Evolutionary conservation across 441 rosid species (phyloP).

Genomic region (Brassica hybrid): DNA sequence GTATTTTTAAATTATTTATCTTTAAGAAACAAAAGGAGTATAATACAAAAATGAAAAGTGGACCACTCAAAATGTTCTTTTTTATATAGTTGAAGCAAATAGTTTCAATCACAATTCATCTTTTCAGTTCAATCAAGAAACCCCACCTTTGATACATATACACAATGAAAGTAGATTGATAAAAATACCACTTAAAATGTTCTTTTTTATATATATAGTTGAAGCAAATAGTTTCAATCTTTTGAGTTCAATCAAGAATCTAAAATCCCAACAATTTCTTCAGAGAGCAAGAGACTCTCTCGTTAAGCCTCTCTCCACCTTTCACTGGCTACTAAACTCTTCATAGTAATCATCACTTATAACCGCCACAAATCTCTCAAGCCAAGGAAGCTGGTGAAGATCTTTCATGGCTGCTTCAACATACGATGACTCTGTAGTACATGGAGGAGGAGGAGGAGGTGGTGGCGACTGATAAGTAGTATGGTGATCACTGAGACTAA

Average conservation of each 20-base stretch:
- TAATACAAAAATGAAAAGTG: no score
- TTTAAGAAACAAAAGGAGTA: no score
- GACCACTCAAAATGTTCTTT: background rate
- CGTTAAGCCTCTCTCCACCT: background rate
- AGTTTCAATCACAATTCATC: constrained; percentile 28
- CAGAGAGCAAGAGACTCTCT: constrained; percentile 42
- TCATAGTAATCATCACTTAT: constrained; percentile 92
- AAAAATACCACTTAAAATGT: no score
- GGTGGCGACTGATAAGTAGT: constrained; percentile 68
- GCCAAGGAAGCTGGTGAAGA: constrained; percentile 98
- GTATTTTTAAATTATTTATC: no score
- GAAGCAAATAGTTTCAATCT: background rate
- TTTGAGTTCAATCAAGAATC: constrained; percentile 36
- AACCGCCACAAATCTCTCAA: constrained; percentile 93
- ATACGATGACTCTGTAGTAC: constrained; percentile 65
- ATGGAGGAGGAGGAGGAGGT: constrained; percentile 84
- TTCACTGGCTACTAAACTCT: constrained; percentile 64
- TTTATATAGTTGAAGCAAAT: constrained; percentile 22
- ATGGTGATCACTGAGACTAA: constrained; percentile 85
- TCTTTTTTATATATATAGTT: no score
- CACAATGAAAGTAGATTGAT: no score
- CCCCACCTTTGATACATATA: no score
- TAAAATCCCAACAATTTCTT: constrained; percentile 5
- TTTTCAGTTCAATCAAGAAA: no score
- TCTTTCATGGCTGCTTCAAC: constrained; percentile 91